Conservation (phyloP, 2,329 filamentous ascomycete genomes). For the Penicillium sp. region DNA sequence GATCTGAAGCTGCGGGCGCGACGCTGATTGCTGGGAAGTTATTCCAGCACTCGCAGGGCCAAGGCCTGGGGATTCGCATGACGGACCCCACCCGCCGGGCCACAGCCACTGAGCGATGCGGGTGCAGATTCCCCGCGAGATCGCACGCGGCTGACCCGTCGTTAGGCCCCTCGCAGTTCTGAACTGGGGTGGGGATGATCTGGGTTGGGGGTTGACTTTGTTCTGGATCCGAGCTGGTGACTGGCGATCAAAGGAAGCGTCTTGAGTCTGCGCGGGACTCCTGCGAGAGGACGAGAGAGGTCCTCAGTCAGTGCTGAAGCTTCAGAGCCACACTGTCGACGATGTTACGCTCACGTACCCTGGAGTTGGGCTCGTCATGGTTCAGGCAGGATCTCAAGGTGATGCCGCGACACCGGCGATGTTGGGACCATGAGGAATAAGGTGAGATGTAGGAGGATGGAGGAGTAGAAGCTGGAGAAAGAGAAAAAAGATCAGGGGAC, state of each 20-base stretch:
- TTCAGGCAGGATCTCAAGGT: not conserved
- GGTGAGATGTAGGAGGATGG: not conserved
- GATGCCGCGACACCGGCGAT: not conserved
- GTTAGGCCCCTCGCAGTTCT: not conserved
- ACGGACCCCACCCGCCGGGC: slow-evolving; percentile 21
- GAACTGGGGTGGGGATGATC: not conserved
- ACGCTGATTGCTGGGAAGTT: not conserved
- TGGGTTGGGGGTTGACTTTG: not conserved
- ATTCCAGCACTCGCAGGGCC: not conserved
- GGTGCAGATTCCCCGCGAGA: slow-evolving; percentile 13
- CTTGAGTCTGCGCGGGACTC: not conserved
- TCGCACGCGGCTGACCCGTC: slow-evolving; percentile 2
- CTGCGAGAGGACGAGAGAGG: not conserved
- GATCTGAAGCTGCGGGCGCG: slow-evolving; percentile 5
- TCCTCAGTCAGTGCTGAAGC: not conserved
- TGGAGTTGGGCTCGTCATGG: not conserved
- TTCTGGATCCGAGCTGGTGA: not conserved
- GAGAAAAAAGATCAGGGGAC: not conserved
- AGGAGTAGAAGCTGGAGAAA: not conserved
- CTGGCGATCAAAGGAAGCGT: not conserved
- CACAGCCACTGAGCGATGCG: slow-evolving; percentile 26
- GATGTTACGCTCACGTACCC: not conserved
- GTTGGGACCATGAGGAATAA: not conserved
- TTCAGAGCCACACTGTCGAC: not conserved
- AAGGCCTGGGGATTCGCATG: slow-evolving; percentile 2